Evolutionary conservation across 2,329 filamentous ascomycete species (phyloP).

Genomic region (Didymella segeticola): DNA sequence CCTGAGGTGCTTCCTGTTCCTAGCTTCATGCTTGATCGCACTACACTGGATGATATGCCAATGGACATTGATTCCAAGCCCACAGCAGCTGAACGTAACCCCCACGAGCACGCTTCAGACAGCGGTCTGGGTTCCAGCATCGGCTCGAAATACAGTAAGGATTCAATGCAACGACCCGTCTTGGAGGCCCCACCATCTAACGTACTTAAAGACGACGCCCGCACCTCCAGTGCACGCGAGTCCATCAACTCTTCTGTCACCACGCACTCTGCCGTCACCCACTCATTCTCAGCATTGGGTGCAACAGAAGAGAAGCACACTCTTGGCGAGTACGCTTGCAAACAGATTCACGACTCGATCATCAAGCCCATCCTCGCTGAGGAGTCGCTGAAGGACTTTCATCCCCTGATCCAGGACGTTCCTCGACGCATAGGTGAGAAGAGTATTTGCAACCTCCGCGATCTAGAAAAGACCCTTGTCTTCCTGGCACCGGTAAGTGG

Average conservation of each 20-base stretch:
- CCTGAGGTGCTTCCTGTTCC: constrained; percentile 58
- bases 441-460: constrained; percentile 87
- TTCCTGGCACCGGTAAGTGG: constrained; percentile 92
- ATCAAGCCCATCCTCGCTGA: constrained; percentile 78
- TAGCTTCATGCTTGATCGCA: constrained; percentile 51
- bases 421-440: constrained; percentile 81
- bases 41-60: constrained; percentile 41
- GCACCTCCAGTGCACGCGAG: constrained; percentile 40
- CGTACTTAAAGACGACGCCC: constrained; percentile 45
- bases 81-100: constrained; percentile 43
- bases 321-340: constrained; percentile 73
- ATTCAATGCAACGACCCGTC: constrained; percentile 24
- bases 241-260: constrained; percentile 49
- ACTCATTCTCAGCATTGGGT: constrained; percentile 52
- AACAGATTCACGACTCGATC: constrained; percentile 80
- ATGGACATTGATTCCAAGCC: constrained; percentile 55
- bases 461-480: constrained; percentile 91
- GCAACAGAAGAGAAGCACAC: constrained; percentile 57
- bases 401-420: constrained; percentile 78
- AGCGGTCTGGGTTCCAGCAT: constrained; percentile 88
- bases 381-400: constrained; percentile 77
- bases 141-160: constrained; percentile 55
- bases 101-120: constrained; percentile 77
- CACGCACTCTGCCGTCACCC: constrained; percentile 51
- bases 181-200: constrained; percentile 34